Evolutionary conservation across 768 basidiomycete species (phyloP), one percentile per base, ranked within the genome.

Genomic region (Pholiota conissans): DNA sequence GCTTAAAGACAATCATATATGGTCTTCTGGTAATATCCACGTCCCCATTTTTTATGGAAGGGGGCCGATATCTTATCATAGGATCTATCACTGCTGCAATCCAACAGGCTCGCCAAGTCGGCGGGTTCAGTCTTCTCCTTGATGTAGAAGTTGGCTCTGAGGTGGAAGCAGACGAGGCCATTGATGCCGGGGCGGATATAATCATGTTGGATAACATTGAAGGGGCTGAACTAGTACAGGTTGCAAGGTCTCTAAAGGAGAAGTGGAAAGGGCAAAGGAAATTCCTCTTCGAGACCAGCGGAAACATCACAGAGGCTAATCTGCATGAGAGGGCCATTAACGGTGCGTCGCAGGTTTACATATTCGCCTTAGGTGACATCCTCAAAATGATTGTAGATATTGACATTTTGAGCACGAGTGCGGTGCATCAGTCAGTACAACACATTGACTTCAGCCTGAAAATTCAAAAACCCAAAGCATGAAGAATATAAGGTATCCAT

Each of bases 1-100:
- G 97, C 84, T 99, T 66, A 98, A 98, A 74, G 97, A 99, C 66
- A 99, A 99, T 70, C 97, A 99, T 69, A 92, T 98, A 68, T 98
- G 95, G 95, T 96, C 95, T 3, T 91, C 88, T 40, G 95, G 95
- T 88, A 67, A 79, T 24, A n/a, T 48, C 56, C 40, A 62, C 30
- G 61, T 27, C 34, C 37, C 24, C 32, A 57, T 53, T 37, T 29
- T n/a, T 13, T n/a, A 8, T 22, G 48, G 42, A 51, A 35, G 30
- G 14, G 52, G 37, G 20, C 48, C 58, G 46, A 59, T 62, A 45
- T 59, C 42, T 35, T 35, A 30, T 35, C 13, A 13, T 5, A 88
- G 95, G 95, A 27, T 97, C 95, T 8, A 97, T 98, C 62, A 93
- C 93, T 0, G 76, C 84, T 39, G 96, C 96, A 5, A 87, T 99